Conservation (phyloP, 2,329 filamentous ascomycete species). For the Talaromyces verruculosus region DNA sequence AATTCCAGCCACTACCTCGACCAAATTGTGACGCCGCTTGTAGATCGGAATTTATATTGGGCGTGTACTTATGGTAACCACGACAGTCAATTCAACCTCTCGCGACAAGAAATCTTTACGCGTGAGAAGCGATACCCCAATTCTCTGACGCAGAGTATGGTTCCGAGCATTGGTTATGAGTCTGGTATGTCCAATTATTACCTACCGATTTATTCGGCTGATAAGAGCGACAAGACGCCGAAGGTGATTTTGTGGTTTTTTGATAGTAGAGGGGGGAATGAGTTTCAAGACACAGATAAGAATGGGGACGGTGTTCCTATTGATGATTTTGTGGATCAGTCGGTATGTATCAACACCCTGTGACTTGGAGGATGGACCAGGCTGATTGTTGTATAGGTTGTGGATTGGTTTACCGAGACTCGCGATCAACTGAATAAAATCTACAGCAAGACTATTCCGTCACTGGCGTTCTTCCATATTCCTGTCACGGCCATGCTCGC, state of each 20-base stretch:
- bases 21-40: conserved; percentile 58
- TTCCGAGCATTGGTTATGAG: conserved; percentile 32
- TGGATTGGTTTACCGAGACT: conserved; percentile 48
- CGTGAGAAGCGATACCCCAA: conserved; percentile 41
- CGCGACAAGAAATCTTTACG: conserved; percentile 45
- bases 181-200: conserved; percentile 57
- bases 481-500: conserved; percentile 46
- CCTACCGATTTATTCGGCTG: conserved; percentile 50
- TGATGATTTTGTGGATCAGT: conserved; percentile 47
- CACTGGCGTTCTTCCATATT: conserved; percentile 57
- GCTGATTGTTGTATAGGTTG: conserved; percentile 27
- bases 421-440: conserved; percentile 30
- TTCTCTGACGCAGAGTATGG: conserved; percentile 47
- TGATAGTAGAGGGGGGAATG: conserved; percentile 61
- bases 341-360: conserved; percentile 24
- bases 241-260: conserved; percentile 68
- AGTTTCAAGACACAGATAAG: conserved; percentile 39
- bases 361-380: background rate
- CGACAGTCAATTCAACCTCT: conserved; percentile 61
- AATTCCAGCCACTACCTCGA: conserved; percentile 62
- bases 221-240: conserved; percentile 42
- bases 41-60: conserved; percentile 58
- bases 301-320: background rate
- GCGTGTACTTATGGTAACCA: conserved; percentile 72
- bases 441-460: conserved; percentile 30